A percentile compares a stretch with the other conserved stretches of the same genome.
These are phyloP conservation scores for Saccharomycopsis oosterbeekiorum DNA, from an alignment of 805 yeast genomes.

Conservation along the genomic window DNA sequence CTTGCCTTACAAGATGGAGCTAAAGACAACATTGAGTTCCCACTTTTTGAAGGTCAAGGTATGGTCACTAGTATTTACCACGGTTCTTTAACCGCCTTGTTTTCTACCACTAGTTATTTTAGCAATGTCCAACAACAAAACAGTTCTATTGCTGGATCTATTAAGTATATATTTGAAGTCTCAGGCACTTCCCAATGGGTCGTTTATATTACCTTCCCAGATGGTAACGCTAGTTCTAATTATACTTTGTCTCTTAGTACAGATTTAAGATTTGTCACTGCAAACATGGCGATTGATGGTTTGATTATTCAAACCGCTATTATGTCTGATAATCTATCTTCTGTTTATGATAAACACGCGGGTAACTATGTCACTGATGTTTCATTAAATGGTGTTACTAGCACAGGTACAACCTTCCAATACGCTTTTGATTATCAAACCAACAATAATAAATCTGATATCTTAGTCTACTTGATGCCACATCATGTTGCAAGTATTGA, in stretches of 20 bases:
- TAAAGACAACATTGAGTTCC: conserved; percentile 30
- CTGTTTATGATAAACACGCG: conserved; percentile 49
- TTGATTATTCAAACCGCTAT: conserved; percentile 45
- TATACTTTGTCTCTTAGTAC: conserved; percentile 24
- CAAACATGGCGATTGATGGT: conserved; percentile 27
- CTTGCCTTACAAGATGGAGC: conserved; percentile 17
- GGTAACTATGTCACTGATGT: conserved; percentile 54
- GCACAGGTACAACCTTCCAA: conserved; percentile 36
- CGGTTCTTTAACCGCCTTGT: conserved; percentile 37
- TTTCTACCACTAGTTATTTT: neutral
- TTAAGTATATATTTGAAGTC: neutral
- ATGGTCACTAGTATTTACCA: conserved; percentile 41
- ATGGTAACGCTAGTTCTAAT: conserved; percentile 20
- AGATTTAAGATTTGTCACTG: conserved; percentile 26
- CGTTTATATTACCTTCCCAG: conserved; percentile 37
- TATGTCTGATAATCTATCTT: conserved; percentile 25
- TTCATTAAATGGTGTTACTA: conserved; percentile 33
- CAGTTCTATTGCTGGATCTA: neutral
- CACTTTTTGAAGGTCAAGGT: conserved; percentile 54
- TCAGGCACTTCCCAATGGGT: conserved; percentile 38
- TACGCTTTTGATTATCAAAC: conserved; percentile 41
- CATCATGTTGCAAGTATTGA: conserved; percentile 36
- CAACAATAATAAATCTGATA: conserved; percentile 35
- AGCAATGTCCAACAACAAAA: neutral
- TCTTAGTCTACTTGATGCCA: conserved; percentile 42